phyloP scores from a whole-genome alignment of 257 asterid genomes.

The Galeopsis tetrahit region DNA sequence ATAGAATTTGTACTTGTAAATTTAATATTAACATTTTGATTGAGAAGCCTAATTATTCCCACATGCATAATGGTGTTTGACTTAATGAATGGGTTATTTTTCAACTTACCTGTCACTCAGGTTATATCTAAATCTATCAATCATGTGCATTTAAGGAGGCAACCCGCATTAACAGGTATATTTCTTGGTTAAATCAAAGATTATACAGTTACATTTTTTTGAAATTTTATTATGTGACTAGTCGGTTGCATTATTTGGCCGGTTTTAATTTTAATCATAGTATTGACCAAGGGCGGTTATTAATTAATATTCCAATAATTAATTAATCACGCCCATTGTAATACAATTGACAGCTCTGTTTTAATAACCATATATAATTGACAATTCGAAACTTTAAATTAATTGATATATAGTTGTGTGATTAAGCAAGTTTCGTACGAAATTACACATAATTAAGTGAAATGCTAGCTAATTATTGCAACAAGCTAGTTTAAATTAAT shows the following conservation, averaged over 20 bases:
- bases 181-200: slow-evolving; percentile 41
- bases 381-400: slow-evolving; percentile 10
- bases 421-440: slow-evolving; percentile 28
- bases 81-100: background rate
- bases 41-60: slow-evolving; percentile 2
- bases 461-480: slow-evolving; percentile 6
- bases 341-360: slow-evolving; percentile 31
- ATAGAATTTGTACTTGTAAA: background rate
- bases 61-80: slow-evolving; percentile 23
- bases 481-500: slow-evolving; percentile 16
- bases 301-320: background rate
- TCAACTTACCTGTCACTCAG: slow-evolving; percentile 37
- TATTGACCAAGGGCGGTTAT: slow-evolving; percentile 27
- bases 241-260: slow-evolving; percentile 70
- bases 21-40: background rate
- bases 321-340: background rate
- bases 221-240: slow-evolving; percentile 32
- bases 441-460: slow-evolving; percentile 15
- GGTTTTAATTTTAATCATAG: slow-evolving; percentile 45
- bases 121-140: slow-evolving; percentile 34
- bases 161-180: slow-evolving; percentile 42
- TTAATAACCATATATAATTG: background rate
- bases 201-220: slow-evolving; percentile 40
- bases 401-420: background rate
- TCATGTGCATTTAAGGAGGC: slow-evolving; percentile 54